Percentiles rank a stretch among this genome's conserved stretches.
Conservation (phyloP, 495 filamentous ascomycete genomes). For the Penicillium diatomitis region DNA sequence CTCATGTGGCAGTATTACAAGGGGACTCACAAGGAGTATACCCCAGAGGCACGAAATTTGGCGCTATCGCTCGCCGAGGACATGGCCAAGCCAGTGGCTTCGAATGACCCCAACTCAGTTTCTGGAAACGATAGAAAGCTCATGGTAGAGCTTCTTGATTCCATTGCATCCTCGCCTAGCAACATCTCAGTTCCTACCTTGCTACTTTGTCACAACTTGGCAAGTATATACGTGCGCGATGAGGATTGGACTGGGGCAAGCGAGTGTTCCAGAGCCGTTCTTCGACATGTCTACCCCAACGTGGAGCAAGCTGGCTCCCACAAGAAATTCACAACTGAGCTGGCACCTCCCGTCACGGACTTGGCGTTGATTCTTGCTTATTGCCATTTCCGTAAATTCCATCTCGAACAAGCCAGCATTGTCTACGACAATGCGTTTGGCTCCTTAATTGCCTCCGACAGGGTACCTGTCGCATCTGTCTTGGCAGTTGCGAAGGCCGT, state of each 20-base stretch:
- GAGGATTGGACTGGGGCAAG: constrained; percentile 26
- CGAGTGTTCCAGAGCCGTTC: constrained; percentile 24
- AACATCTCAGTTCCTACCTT: constrained; percentile 23
- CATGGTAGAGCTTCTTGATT: constrained; percentile 30
- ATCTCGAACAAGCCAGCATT: constrained; percentile 22
- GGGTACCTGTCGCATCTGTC: constrained; percentile 28
- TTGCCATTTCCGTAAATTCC: constrained; percentile 29
- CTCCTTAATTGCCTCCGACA: constrained; percentile 26
- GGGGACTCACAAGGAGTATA: constrained; percentile 23
- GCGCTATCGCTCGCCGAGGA: constrained; percentile 24
- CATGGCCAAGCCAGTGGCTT: constrained; percentile 16
- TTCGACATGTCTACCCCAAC: constrained; percentile 30
- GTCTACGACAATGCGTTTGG: constrained; percentile 35
- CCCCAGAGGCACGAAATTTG: constrained; percentile 19
- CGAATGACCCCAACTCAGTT: constrained; percentile 15
- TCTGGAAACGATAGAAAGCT: constrained; percentile 24
- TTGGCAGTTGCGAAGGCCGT: constrained; percentile 31
- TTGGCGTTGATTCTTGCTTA: constrained; percentile 30
- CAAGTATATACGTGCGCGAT: constrained; percentile 28
- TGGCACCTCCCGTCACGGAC: constrained; percentile 25
- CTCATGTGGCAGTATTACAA: constrained; percentile 35
- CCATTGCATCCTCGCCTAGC: constrained; percentile 20
- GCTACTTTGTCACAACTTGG: constrained; percentile 27
- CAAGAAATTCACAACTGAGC: constrained; percentile 22
- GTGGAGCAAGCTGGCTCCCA: constrained; percentile 26